Percentiles rank a stretch among this genome's conserved stretches.
Conservation (phyloP, 179 eudicot genomes). For the Corrigiola litoralis region DNA sequence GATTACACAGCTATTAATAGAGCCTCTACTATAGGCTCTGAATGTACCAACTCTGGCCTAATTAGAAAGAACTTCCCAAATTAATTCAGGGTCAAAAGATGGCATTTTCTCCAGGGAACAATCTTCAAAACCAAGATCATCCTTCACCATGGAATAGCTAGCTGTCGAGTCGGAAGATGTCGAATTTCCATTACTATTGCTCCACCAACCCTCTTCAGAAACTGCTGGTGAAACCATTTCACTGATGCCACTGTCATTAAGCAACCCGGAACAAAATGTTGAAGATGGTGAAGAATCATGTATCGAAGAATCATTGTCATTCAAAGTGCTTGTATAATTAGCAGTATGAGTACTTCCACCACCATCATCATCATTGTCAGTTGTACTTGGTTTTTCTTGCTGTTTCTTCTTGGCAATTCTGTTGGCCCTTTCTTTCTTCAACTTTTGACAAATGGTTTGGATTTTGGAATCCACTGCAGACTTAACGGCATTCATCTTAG, state of each 20-base stretch:
- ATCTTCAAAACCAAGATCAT: constrained; percentile 38
- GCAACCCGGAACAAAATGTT: constrained; percentile 26
- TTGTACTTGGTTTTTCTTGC: constrained; percentile 13
- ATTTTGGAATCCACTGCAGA: constrained; percentile 69
- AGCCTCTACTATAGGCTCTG: not conserved
- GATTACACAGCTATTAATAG: constrained; percentile 7
- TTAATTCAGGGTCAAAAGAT: constrained; percentile 75
- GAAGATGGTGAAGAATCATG: constrained; percentile 27
- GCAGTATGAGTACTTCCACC: not conserved
- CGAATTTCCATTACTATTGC: constrained; percentile 30
- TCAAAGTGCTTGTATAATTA: not conserved
- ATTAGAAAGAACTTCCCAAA: constrained; percentile 81
- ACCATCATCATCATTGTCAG: not conserved
- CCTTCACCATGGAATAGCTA: constrained; percentile 24
- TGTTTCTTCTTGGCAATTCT: constrained; percentile 39
- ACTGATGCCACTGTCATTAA: constrained; percentile 30
- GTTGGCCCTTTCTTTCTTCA: constrained; percentile 39
- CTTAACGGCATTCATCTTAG: constrained; percentile 47
- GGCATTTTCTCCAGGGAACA: constrained; percentile 63
- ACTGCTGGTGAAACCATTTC: constrained; percentile 33
- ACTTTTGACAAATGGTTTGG: constrained; percentile 59
- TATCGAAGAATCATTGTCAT: constrained; percentile 20
- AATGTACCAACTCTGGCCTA: constrained; percentile 19
- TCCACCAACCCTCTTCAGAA: constrained; percentile 55
- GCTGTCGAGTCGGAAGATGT: constrained; percentile 32